Evolutionary conservation across 2,329 filamentous ascomycete species (phyloP), one percentile per base, ranked within the genome.

Genomic region (Cercospora beticola): DNA sequence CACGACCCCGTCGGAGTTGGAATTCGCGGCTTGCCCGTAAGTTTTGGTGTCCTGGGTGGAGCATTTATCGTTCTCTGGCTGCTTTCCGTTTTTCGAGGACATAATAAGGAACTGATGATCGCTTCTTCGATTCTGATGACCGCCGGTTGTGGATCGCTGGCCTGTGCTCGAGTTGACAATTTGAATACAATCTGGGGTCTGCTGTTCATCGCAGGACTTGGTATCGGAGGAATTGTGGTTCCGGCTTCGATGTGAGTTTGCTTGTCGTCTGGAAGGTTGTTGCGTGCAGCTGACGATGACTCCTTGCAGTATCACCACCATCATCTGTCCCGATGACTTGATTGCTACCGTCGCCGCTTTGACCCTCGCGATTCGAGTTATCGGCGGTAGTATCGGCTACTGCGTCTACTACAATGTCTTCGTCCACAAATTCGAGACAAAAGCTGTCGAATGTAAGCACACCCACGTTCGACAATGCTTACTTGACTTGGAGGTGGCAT

Each of bases 261-360:
- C 9, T 26, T 4, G 9, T 57, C 14, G 8, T 23, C n/a, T 23
- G 18, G 3, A n/a, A 12, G 21, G 14, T 16, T 1, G 3, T 57
- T 30, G n/a, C 30, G 8, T 9, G 30, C 30, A 31, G 7, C 30
- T 31, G 3, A 9, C 12, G 18, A 18, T 49, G 36, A 40, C 10
- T 14, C 10, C 7, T 40, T 12, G 3, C 36, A 57, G 33, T n/a
- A 46, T 61, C 73, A 73, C 87, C 6, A 89, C 88, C 9, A 90
- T 91, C 73, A 88, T 91, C 72, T 90, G 88, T 69, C 89, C 89
- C 0, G 87, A 89, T 74, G 89, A 91, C 65, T 82, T 91, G 5
- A 91, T 92, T 70, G 89, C 88, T 7, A 91, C 89, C 2, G 84
- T 91, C 57, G 86, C 89, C 0, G 88, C 90, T 5, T 81, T 92